Conservation (phyloP, 331 rosid species). For the Malus hybrid region DNA sequence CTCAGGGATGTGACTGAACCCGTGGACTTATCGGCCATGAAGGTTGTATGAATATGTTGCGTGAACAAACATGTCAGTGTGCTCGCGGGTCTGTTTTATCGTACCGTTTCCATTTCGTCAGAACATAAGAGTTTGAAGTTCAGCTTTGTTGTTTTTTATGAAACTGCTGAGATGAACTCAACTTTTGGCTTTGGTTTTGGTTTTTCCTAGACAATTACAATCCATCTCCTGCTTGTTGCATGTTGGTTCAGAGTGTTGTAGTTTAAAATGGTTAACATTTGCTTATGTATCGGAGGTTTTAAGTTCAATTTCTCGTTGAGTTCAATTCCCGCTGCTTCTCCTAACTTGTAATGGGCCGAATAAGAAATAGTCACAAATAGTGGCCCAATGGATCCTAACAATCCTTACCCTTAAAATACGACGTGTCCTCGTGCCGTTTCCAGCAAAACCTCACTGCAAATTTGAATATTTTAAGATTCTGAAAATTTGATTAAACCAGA, state of each 20-base stretch:
- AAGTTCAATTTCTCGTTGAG: too few species aligned
- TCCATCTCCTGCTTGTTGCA: neutral
- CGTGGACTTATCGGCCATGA: neutral
- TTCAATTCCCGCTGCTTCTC: too few species aligned
- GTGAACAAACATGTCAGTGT: neutral
- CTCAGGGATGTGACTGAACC: neutral
- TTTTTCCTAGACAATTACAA: neutral
- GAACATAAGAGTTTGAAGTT: neutral
- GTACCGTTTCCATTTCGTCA: neutral
- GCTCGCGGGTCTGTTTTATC: neutral
- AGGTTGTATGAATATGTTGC: neutral
- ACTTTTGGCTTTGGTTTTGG: neutral
- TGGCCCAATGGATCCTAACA: too few species aligned
- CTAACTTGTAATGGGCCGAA: too few species aligned
- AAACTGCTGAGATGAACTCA: constrained; percentile 2
- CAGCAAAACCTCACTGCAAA: too few species aligned
- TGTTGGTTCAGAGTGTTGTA: neutral
- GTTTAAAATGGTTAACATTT: too few species aligned
- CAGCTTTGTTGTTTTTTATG: neutral
- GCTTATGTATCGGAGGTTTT: too few species aligned
- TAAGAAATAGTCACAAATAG: too few species aligned
- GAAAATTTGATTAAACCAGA: too few species aligned
- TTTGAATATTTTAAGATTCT: too few species aligned
- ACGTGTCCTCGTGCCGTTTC: too few species aligned
- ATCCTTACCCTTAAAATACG: too few species aligned